A percentile compares a stretch with the other conserved stretches of the same genome.
phyloP scores from a whole-genome alignment of 2,329 filamentous ascomycete genomes.

The Sclerotinia borealis region DNA sequence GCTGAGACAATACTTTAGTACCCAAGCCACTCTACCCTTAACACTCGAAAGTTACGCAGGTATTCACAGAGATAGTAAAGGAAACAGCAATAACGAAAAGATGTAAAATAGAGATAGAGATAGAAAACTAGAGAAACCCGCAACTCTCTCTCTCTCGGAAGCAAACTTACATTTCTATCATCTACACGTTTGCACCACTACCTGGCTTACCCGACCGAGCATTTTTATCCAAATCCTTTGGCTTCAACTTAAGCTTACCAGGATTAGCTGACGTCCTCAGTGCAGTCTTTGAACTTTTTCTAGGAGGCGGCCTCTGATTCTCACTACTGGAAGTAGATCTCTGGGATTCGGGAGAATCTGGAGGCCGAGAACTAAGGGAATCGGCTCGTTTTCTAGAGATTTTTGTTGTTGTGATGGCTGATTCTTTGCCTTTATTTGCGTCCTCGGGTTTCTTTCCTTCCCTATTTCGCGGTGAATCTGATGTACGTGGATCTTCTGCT shows the following conservation, averaged over 20 bases:
- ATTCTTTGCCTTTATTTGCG: not conserved
- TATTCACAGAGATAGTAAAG: accelerated
- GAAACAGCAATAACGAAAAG: not conserved
- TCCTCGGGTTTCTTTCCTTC: not conserved
- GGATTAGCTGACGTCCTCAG: not conserved
- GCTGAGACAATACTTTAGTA: not conserved
- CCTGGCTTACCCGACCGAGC: no score
- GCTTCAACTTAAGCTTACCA: not conserved
- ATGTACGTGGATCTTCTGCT: no score
- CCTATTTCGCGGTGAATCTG: not conserved
- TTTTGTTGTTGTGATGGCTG: no score
- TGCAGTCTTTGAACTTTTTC: not conserved
- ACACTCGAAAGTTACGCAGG: not conserved
- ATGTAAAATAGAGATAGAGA: not conserved
- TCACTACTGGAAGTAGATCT: not conserved
- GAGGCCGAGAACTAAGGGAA: not conserved
- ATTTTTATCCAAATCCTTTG: not conserved
- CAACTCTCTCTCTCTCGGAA: no score
- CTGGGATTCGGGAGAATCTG: no score
- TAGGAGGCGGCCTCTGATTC: not conserved
- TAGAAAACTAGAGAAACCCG: no score
- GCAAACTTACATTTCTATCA: no score
- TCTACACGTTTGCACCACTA: not conserved
- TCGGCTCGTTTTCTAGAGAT: not conserved
- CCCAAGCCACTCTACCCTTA: not conserved